Evolutionary conservation across 805 yeast genomes (phyloP).

Genomic region (Sungouiozyma ichnusensis): DNA sequence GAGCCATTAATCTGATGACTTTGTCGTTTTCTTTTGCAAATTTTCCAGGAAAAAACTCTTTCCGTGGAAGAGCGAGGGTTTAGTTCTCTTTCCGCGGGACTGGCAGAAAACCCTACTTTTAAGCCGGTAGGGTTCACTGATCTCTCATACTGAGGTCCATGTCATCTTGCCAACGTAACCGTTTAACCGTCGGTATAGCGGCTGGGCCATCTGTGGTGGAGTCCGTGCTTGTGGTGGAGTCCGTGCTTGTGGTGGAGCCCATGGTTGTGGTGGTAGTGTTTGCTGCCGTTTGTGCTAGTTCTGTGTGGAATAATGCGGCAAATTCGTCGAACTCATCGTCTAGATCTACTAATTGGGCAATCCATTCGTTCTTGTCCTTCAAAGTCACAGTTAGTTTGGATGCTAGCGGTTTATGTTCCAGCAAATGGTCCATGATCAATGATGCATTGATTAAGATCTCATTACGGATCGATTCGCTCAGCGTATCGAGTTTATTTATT

Average conservation of each 20-base stretch:
- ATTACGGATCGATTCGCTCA: constrained; percentile 40
- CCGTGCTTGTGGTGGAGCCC: not conserved
- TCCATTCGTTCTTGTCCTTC: constrained; percentile 12
- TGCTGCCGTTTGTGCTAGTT: not conserved
- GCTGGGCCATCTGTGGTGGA: constrained; percentile 1
- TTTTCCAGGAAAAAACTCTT: too few species aligned
- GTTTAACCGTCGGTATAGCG: too few species aligned
- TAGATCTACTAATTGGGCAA: constrained; percentile 25
- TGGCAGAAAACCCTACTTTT: not conserved
- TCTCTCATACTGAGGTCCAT: not conserved
- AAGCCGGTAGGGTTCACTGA: too few species aligned
- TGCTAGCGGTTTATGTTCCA: constrained; percentile 23
- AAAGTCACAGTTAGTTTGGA: constrained; percentile 11
- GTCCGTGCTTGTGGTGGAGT: not conserved
- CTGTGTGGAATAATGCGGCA: constrained; percentile 11
- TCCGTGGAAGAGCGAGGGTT: too few species aligned
- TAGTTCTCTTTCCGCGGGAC: too few species aligned
- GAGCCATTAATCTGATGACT: not conserved
- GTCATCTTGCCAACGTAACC: constrained; percentile 5
- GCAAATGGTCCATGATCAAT: constrained; percentile 41
- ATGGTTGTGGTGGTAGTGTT: not conserved
- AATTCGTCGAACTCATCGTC: constrained; percentile 31
- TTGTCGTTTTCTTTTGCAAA: not conserved
- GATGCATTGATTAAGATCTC: constrained; percentile 49
- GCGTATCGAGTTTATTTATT: constrained; percentile 31